A percentile compares a stretch with the other conserved stretches of the same genome.
These are phyloP conservation scores for Bigelowiella natans DNA, from an alignment of 78 protist species.

Conservation along the genomic window DNA sequence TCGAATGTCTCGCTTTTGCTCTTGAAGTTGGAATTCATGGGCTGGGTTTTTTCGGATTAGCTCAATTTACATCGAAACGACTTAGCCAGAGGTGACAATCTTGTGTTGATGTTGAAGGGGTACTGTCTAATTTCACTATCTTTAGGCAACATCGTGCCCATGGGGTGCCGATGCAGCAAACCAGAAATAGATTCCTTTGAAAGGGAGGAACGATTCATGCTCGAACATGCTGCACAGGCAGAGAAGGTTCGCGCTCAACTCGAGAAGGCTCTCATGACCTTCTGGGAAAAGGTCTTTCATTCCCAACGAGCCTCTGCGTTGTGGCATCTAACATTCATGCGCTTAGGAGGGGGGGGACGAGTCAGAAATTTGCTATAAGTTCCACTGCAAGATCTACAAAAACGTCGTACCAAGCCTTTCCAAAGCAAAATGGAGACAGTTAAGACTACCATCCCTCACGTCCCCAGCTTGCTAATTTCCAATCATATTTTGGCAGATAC, in stretches of 20 bases:
- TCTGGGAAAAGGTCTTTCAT: too few relatives aligned
- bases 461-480: background rate
- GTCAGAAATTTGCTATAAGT: background rate
- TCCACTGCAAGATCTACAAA: background rate
- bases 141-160: too few relatives aligned
- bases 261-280: background rate
- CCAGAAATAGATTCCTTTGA: background rate
- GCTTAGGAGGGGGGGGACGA: too few relatives aligned
- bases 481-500: background rate
- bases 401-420: background rate
- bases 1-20: too few relatives aligned
- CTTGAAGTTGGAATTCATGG: too few relatives aligned
- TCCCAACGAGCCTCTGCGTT: too few relatives aligned
- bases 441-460: background rate
- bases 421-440: background rate
- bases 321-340: too few relatives aligned
- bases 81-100: too few relatives aligned
- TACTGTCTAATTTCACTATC: too few relatives aligned
- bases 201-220: background rate
- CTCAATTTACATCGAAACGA: too few relatives aligned
- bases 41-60: too few relatives aligned
- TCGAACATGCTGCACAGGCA: background rate
- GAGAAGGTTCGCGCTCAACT: background rate
- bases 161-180: background rate
- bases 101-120: too few relatives aligned